Conservation (phyloP, 306 rosid species). For the Crotalaria pallida region DNA sequence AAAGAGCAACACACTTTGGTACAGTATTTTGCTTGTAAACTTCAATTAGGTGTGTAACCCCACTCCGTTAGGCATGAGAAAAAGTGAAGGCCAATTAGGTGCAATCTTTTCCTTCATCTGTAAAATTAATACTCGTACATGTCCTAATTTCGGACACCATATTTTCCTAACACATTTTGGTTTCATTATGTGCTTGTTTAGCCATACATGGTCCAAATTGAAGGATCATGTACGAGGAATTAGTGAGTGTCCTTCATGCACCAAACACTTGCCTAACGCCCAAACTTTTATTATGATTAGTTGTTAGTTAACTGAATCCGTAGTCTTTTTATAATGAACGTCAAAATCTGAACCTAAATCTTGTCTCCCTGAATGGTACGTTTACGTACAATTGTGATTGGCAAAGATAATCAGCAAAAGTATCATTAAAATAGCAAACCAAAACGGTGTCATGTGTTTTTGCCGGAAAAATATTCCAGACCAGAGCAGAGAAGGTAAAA, state of each 20-base stretch:
- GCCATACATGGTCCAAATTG: not conserved
- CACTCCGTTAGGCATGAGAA: slow-evolving; percentile 1
- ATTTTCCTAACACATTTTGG: not conserved
- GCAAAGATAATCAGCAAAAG: not conserved
- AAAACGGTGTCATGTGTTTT: not conserved
- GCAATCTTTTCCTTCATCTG: not conserved
- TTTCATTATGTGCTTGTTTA: not conserved
- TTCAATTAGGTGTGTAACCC: not conserved
- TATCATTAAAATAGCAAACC: no score
- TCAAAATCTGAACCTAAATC: not conserved
- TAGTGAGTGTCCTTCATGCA: not conserved
- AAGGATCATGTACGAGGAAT: not conserved
- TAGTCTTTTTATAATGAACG: not conserved
- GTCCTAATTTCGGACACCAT: slow-evolving; percentile 19
- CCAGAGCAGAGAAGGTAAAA: no score
- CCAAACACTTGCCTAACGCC: not conserved
- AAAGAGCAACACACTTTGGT: no score
- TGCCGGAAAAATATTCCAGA: not conserved
- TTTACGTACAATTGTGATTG: not conserved
- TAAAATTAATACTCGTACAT: not conserved
- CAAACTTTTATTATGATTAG: not conserved
- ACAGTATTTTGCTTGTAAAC: no score
- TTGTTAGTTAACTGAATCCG: not conserved
- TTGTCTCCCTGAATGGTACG: not conserved
- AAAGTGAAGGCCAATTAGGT: not conserved